Percentiles rank a stretch among this genome's conserved stretches.
Evolutionary conservation across 2,329 filamentous ascomycete genomes (phyloP).

Genomic region (Colletotrichum paranaense): DNA sequence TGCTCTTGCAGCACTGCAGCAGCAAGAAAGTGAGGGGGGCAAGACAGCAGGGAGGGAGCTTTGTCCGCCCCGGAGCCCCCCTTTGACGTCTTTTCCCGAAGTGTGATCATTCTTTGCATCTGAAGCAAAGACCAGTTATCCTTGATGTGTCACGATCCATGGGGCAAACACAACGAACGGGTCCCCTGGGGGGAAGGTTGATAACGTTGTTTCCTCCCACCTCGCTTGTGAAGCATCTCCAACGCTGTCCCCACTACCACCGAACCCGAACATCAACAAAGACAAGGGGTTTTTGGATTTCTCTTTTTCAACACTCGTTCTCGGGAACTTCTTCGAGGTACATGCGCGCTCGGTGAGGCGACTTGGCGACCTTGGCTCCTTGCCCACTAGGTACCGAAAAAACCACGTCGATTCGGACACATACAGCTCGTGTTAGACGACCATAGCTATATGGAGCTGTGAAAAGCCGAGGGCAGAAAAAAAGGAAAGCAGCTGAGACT

Average conservation of each 20-base stretch:
- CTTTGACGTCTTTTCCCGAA: neutral
- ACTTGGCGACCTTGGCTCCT: constrained; percentile 4
- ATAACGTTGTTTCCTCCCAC: constrained; percentile 20
- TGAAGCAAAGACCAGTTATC: constrained; percentile 22
- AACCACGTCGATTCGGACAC: neutral
- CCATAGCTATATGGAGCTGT: constrained; percentile 11
- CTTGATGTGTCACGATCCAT: constrained; percentile 21
- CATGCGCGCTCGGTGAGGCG: constrained; percentile 15
- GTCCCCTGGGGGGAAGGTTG: neutral
- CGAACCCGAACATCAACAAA: neutral
- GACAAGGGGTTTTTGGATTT: too few species aligned
- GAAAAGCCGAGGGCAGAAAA: neutral
- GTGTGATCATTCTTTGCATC: neutral
- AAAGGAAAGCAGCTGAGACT: neutral
- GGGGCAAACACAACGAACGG: constrained; percentile 14
- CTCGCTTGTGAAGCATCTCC: neutral
- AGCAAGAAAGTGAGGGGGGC: neutral
- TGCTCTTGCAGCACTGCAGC: neutral
- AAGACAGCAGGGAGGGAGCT: neutral
- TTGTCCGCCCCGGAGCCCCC: constrained; percentile 4
- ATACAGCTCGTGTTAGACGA: neutral
- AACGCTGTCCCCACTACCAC: neutral
- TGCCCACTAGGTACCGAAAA: neutral
- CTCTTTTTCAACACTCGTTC: neutral
- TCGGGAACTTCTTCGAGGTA: neutral